phyloP scores from a whole-genome alignment of 768 basidiomycete genomes.

The Pulveroboletus sp. region DNA sequence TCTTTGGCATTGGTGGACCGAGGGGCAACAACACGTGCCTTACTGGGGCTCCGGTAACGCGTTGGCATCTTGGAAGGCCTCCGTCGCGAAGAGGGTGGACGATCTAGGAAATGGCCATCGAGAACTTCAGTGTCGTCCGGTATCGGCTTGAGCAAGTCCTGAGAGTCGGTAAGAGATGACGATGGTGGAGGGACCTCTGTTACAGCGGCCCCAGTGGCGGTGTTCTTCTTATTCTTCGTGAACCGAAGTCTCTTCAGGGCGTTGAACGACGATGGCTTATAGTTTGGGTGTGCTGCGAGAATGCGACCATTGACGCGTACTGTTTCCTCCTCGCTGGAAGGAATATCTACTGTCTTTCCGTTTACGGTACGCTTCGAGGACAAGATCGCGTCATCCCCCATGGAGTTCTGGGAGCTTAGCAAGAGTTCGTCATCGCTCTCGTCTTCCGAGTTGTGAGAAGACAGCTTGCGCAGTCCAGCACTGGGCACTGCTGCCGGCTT shows the following conservation, averaged over 20 bases:
- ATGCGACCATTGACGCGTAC: conserved; percentile 14
- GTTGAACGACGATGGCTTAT: conserved; percentile 10
- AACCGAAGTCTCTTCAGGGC: conserved; percentile 23
- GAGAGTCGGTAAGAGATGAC: conserved; percentile 21
- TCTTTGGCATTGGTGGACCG: neutral
- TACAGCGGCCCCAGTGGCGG: neutral
- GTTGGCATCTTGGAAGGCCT: neutral
- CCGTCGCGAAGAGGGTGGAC: conserved; percentile 3
- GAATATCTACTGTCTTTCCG: neutral
- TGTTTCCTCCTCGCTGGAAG: conserved; percentile 2
- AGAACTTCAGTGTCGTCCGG: conserved; percentile 14
- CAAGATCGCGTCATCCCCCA: conserved; percentile 6
- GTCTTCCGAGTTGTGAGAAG: neutral
- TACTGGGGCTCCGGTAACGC: conserved; percentile 1
- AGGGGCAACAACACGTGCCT: neutral
- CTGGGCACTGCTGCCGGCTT: neutral
- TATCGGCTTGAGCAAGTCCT: conserved; percentile 19
- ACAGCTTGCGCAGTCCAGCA: neutral
- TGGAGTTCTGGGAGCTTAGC: conserved; percentile 23
- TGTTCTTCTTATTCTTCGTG: conserved; percentile 32
- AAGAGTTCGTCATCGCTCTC: conserved; percentile 30
- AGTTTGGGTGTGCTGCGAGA: conserved; percentile 22
- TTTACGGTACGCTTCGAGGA: conserved; percentile 10
- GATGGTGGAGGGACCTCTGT: conserved; percentile 15
- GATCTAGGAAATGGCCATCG: neutral